phyloP scores from a whole-genome alignment of 2,329 filamentous ascomycete genomes.

The Alternaria novae-zelandiae region DNA sequence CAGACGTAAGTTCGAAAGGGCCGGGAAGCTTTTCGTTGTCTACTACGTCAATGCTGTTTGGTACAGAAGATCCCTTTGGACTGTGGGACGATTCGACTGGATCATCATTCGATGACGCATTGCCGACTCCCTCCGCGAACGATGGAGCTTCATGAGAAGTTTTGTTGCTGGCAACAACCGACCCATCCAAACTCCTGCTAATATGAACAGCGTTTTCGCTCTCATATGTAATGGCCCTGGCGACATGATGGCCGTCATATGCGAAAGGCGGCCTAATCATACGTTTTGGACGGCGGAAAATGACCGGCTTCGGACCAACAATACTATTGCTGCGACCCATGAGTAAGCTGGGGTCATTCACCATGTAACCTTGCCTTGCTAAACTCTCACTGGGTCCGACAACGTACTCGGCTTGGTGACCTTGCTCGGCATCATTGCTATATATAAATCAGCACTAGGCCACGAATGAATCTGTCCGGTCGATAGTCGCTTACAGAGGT shows the following conservation, averaged over 20 bases:
- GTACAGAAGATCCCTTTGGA: not conserved
- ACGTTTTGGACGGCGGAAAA: not conserved
- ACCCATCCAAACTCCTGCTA: not conserved
- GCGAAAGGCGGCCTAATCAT: not conserved
- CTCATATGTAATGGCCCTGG: not conserved
- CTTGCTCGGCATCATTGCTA: not conserved
- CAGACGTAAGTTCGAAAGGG: not conserved
- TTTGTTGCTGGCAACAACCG: not conserved
- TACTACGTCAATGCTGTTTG: not conserved
- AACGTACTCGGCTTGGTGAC: not conserved
- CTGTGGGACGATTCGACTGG: not conserved
- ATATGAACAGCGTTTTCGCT: not conserved
- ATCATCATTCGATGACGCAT: not conserved
- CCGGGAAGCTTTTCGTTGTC: not conserved
- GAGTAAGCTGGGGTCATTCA: not conserved
- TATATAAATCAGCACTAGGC: not conserved
- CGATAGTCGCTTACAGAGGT: not conserved
- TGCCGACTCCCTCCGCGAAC: not conserved
- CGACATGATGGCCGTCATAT: not conserved
- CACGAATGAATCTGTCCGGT: not conserved
- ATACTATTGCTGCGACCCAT: not conserved
- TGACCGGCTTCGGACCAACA: not conserved
- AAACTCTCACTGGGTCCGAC: not conserved
- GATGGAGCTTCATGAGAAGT: not conserved
- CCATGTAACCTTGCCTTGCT: not conserved